phyloP scores from a whole-genome alignment of 2,329 filamentous ascomycete species.

The Colletotrichum tamarilloi region DNA sequence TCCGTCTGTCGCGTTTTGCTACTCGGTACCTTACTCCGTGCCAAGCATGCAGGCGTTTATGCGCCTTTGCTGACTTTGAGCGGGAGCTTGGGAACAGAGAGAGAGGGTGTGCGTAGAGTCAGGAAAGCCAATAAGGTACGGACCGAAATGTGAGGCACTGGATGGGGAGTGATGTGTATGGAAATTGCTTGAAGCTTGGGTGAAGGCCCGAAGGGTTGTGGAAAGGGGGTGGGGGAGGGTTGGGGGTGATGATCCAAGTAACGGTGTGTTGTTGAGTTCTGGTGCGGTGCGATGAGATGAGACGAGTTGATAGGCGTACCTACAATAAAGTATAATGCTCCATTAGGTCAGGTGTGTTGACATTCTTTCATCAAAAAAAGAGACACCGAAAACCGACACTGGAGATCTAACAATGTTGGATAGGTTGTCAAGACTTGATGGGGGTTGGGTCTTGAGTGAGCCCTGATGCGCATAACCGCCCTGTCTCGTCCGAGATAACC shows the following conservation, averaged over 20 bases:
- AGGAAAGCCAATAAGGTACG: slow-evolving; percentile 4
- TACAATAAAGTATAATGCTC: not conserved
- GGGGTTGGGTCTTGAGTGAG: not conserved
- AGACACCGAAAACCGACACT: not conserved
- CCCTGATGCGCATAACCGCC: slow-evolving; percentile 16
- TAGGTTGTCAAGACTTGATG: not conserved
- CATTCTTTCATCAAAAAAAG: slow-evolving; percentile 5
- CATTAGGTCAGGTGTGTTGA: not conserved
- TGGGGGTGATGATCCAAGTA: not conserved
- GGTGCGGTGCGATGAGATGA: not conserved
- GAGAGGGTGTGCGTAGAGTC: too few relatives aligned
- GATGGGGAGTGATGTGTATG: not conserved
- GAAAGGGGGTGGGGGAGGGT: not conserved
- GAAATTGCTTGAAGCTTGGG: not conserved
- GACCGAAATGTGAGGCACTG: slow-evolving; percentile 19
- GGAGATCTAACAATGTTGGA: not conserved
- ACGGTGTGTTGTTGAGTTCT: not conserved
- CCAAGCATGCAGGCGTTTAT: slow-evolving; percentile 9
- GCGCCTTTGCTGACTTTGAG: not conserved
- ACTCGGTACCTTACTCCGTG: not conserved
- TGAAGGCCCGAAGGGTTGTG: not conserved
- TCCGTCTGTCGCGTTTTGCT: not conserved
- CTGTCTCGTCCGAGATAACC: slow-evolving; percentile 2
- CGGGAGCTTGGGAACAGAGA: not conserved
- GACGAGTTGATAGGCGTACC: not conserved